Percentiles rank a stretch among this genome's conserved stretches.
Conservation (phyloP, 495 filamentous ascomycete species). For the Neurospora hispaniola region DNA sequence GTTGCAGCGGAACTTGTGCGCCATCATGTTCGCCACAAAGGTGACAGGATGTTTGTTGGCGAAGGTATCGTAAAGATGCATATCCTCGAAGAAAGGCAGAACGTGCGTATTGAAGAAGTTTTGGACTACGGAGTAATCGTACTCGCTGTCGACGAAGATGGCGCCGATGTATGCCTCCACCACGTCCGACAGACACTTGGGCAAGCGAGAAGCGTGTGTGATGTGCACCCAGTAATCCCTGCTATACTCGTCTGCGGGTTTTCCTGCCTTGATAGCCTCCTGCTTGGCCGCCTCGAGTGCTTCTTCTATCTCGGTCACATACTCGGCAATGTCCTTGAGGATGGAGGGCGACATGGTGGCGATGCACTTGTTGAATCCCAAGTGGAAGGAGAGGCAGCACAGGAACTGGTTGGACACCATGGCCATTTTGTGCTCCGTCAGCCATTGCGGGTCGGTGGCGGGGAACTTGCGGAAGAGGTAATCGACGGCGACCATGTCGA, state of each 20-base stretch:
- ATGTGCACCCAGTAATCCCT: slow-evolving; percentile 69
- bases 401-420: slow-evolving; percentile 98
- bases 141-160: slow-evolving; percentile 83
- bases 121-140: slow-evolving; percentile 62
- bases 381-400: slow-evolving; percentile 63
- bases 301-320: slow-evolving; percentile 55
- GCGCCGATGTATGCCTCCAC: slow-evolving; percentile 86
- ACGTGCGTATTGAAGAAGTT: slow-evolving; percentile 66
- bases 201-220: slow-evolving; percentile 51
- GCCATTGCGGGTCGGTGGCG: slow-evolving; percentile 82
- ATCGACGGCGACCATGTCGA: slow-evolving; percentile 81
- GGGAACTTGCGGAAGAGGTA: slow-evolving; percentile 69
- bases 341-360: slow-evolving; percentile 48
- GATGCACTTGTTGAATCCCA: slow-evolving; percentile 69
- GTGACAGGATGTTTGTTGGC: slow-evolving; percentile 78
- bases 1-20: slow-evolving; percentile 34
- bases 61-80: slow-evolving; percentile 78
- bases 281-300: slow-evolving; percentile 38
- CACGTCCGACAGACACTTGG: slow-evolving; percentile 82
- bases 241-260: slow-evolving; percentile 35
- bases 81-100: slow-evolving; percentile 73
- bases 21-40: slow-evolving; percentile 31
- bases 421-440: slow-evolving; percentile 99
- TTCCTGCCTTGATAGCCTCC: slow-evolving; percentile 20
- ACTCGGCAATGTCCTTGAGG: slow-evolving; percentile 54